Percentiles rank a stretch among this genome's conserved stretches.
Evolutionary conservation across 139 green algal genomes (phyloP).

Genomic region (Haematococcus lacustris): DNA sequence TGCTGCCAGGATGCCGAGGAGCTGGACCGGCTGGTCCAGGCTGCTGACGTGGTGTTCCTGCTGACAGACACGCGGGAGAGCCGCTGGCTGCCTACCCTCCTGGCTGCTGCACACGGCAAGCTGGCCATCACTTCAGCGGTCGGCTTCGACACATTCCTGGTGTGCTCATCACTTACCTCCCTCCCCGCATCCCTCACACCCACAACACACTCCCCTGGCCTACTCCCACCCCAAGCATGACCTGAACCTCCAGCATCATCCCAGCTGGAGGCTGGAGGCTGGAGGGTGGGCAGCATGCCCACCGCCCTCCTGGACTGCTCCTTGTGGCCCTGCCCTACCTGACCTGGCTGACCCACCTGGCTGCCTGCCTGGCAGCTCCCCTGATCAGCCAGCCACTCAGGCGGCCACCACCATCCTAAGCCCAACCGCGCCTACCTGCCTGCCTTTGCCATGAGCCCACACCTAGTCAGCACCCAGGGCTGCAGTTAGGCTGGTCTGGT

Average conservation of each 20-base stretch:
- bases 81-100: constrained; percentile 83
- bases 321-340: too few relatives aligned
- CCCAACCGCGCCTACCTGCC: not conserved
- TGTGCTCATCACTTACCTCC: constrained; percentile 3
- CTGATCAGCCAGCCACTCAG: too few relatives aligned
- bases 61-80: constrained; percentile 93
- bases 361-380: too few relatives aligned
- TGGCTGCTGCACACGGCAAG: constrained; percentile 55
- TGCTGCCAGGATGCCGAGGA: constrained; percentile 21
- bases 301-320: too few relatives aligned
- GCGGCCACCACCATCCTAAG: too few relatives aligned
- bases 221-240: too few relatives aligned
- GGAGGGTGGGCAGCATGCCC: too few relatives aligned
- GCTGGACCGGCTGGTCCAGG: constrained; percentile 55
- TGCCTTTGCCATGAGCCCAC: not conserved
- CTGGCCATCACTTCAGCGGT: constrained; percentile 85
- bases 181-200: not conserved
- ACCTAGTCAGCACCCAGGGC: not conserved
- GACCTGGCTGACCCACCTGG: too few relatives aligned
- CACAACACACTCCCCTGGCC: not conserved
- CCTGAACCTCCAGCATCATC: too few relatives aligned
- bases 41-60: constrained; percentile 86
- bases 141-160: constrained; percentile 84
- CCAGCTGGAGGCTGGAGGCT: too few relatives aligned
- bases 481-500: not conserved